Evolutionary conservation across 2,329 filamentous ascomycete species (phyloP).

Genomic region (Hymenoscyphus fructigenus): DNA sequence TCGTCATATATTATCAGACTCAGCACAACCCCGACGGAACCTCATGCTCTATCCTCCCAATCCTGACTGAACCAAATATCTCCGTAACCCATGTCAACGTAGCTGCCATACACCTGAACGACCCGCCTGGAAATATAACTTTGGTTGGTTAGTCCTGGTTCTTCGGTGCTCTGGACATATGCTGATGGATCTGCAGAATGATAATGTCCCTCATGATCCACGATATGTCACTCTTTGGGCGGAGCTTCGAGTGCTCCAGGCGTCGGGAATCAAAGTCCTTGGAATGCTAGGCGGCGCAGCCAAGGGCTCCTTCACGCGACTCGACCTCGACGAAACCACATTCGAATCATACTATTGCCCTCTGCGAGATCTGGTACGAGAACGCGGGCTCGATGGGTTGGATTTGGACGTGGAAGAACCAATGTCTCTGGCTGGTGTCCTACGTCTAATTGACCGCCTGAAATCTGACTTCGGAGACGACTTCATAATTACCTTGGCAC

Average conservation of each 20-base stretch:
- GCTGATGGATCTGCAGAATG: constrained; percentile 57
- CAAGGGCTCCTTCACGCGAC: constrained; percentile 65
- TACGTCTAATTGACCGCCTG: constrained; percentile 66
- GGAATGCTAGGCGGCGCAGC: constrained; percentile 88
- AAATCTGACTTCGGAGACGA: constrained; percentile 65
- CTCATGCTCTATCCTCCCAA: constrained; percentile 60
- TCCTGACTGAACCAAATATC: constrained; percentile 47
- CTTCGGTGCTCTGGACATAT: constrained; percentile 66
- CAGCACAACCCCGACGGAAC: constrained; percentile 53
- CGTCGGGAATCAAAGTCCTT: constrained; percentile 73
- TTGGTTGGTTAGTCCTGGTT: constrained; percentile 50
- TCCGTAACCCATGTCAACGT: constrained; percentile 80
- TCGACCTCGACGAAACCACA: constrained; percentile 53
- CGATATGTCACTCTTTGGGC: constrained; percentile 74
- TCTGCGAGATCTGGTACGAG: constrained; percentile 62
- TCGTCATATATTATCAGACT: constrained; percentile 65
- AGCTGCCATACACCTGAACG: constrained; percentile 82
- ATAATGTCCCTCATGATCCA: constrained; percentile 67
- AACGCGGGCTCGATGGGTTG: constrained; percentile 63
- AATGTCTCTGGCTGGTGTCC: constrained; percentile 65
- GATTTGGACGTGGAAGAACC: constrained; percentile 80
- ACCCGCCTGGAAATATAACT: constrained; percentile 49
- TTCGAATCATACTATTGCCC: constrained; percentile 76
- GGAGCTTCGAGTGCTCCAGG: constrained; percentile 71
- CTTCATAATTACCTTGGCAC: constrained; percentile 80